These are phyloP conservation scores for Eucalyptus curtisii DNA, from an alignment of 345 rosid genomes.

Conservation along the genomic window DNA sequence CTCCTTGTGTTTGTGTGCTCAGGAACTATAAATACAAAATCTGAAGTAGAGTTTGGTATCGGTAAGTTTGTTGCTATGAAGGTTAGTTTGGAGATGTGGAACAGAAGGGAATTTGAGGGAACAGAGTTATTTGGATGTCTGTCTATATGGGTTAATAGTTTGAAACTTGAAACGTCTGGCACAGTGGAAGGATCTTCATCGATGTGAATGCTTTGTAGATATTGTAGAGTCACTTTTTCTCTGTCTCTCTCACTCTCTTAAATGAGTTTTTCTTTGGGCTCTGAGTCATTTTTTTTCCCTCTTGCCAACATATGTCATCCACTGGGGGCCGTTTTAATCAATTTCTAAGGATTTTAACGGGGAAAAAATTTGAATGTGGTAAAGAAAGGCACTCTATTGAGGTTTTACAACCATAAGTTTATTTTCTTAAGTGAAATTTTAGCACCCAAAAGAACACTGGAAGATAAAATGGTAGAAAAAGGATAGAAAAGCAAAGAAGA, in stretches of 20 bases:
- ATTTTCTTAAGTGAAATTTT: neutral
- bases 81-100: neutral
- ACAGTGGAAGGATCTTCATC: neutral
- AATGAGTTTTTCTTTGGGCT: neutral
- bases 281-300: neutral
- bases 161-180: neutral
- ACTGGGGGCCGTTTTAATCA: neutral
- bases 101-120: neutral
- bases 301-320: neutral
- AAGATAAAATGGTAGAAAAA: neutral
- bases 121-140: neutral
- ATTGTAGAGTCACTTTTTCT: neutral
- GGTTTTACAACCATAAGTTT: neutral
- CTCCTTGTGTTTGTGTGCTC: neutral
- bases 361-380: neutral
- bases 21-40: neutral
- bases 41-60: neutral
- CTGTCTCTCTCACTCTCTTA: neutral
- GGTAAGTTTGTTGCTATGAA: neutral
- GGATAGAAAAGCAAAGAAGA: neutral
- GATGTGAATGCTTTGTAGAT: neutral
- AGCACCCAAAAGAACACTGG: neutral
- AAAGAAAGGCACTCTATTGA: neutral
- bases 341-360: neutral
- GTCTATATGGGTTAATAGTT: neutral